Evolutionary conservation across 2,329 filamentous ascomycete genomes (phyloP).

Genomic region (Penicillium sp.): DNA sequence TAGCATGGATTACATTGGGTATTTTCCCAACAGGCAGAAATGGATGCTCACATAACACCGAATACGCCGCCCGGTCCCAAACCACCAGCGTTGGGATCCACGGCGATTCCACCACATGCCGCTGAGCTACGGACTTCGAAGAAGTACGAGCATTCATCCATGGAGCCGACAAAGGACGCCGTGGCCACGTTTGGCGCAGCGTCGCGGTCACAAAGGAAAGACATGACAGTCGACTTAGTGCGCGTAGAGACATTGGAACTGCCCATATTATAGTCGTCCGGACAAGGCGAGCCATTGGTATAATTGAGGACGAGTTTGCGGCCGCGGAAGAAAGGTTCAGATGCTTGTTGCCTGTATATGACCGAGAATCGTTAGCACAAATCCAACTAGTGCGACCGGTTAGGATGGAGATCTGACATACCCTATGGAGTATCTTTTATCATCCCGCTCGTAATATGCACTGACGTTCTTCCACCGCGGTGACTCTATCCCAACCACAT

Average conservation of each 20-base stretch:
- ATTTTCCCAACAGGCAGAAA: neutral
- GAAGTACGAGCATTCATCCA: slow-evolving; percentile 91
- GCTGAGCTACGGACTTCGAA: slow-evolving; percentile 87
- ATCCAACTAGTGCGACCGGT: neutral
- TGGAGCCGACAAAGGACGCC: slow-evolving; percentile 81
- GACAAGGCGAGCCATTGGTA: slow-evolving; percentile 71
- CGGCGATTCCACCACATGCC: slow-evolving; percentile 72
- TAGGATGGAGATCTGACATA: slow-evolving; percentile 25
- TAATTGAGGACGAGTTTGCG: slow-evolving; percentile 73
- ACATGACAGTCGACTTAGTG: slow-evolving; percentile 79
- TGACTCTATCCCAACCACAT: slow-evolving; percentile 48
- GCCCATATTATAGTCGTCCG: slow-evolving; percentile 30
- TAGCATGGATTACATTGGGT: slow-evolving; percentile 12
- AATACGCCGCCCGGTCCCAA: slow-evolving; percentile 76
- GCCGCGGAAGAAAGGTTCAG: slow-evolving; percentile 50
- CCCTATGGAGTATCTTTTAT: slow-evolving; percentile 50
- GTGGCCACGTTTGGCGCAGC: slow-evolving; percentile 66
- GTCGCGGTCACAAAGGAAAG: slow-evolving; percentile 88
- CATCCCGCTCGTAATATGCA: slow-evolving; percentile 48
- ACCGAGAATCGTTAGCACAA: slow-evolving; percentile 5
- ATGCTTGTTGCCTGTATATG: slow-evolving; percentile 43
- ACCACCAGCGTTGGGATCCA: slow-evolving; percentile 54
- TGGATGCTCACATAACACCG: slow-evolving; percentile 72
- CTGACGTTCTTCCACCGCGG: slow-evolving; percentile 49
- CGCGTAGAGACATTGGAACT: slow-evolving; percentile 25